Conservation (phyloP, 768 basidiomycete species). For the Pulveroboletus frians region DNA sequence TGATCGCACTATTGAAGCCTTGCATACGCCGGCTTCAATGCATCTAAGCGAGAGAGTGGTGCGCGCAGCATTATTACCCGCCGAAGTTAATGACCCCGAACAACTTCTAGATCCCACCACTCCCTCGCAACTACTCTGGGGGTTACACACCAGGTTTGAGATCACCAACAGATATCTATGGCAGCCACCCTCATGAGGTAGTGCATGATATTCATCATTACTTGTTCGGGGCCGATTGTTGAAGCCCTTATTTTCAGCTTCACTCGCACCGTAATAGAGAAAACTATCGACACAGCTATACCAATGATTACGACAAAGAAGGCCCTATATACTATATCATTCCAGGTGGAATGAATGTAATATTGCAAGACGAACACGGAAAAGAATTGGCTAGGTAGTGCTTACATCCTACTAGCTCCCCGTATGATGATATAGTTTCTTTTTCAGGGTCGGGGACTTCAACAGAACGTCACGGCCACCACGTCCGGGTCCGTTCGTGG, state of each 20-base stretch:
- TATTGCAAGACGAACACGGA: conserved; percentile 63
- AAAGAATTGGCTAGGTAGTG: conserved; percentile 57
- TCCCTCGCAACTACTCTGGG: conserved; percentile 22
- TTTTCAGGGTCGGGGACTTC: conserved; percentile 50
- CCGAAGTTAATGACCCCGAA: not conserved
- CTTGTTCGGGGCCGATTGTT: not conserved
- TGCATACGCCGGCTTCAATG: conserved; percentile 16
- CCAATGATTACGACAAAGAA: conserved; percentile 17
- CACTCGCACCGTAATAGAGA: conserved; percentile 25
- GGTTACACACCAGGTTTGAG: conserved; percentile 14
- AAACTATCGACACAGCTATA: conserved; percentile 16
- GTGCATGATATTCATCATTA: conserved; percentile 10
- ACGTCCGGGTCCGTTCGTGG: conserved; percentile 42
- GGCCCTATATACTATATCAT: conserved; percentile 54
- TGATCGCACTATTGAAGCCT: conserved; percentile 29
- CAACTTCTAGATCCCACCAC: conserved; percentile 25
- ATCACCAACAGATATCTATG: conserved; percentile 30
- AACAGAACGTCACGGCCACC: conserved; percentile 23
- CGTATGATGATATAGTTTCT: not conserved
- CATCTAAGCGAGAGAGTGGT: conserved; percentile 28
- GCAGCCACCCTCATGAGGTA: conserved; percentile 17
- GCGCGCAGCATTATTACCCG: not conserved
- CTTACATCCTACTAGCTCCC: not conserved
- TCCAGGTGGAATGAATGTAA: conserved; percentile 57
- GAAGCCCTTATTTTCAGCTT: conserved; percentile 14